These are phyloP conservation scores for Tolypocladium tropicale DNA, from an alignment of 2,329 filamentous ascomycete species.

Conservation along the genomic window DNA sequence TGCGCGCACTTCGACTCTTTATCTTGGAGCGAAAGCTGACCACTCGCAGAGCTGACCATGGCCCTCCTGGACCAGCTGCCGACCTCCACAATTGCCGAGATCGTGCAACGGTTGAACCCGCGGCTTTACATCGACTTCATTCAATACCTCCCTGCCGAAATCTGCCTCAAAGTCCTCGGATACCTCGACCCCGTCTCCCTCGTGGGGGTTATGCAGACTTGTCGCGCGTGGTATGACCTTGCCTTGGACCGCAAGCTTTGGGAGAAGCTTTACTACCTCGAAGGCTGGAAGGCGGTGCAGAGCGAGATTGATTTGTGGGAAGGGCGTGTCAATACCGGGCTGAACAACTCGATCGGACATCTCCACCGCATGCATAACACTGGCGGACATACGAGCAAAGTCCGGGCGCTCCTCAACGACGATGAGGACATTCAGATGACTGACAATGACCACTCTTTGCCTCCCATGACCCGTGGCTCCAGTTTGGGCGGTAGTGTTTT, in stretches of 20 bases:
- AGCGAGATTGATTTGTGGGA: conserved; percentile 60
- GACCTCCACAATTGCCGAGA: conserved; percentile 67
- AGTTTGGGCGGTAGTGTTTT: conserved; percentile 19
- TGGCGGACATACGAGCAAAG: conserved; percentile 43
- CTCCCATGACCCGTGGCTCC: conserved; percentile 12
- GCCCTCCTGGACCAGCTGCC: conserved; percentile 67
- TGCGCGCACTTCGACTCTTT: neutral
- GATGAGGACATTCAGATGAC: conserved; percentile 41
- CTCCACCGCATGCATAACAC: conserved; percentile 33
- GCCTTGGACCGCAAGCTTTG: conserved; percentile 79
- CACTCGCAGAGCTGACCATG: conserved; percentile 62
- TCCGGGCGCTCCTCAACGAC: conserved; percentile 39
- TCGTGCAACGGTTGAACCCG: conserved; percentile 71
- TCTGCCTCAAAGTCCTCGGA: conserved; percentile 80
- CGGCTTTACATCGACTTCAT: conserved; percentile 91
- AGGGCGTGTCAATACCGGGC: conserved; percentile 39
- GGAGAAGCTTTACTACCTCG: conserved; percentile 70
- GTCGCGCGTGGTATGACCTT: conserved; percentile 70
- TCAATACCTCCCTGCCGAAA: conserved; percentile 73
- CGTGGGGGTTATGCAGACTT: conserved; percentile 68
- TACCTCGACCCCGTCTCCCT: conserved; percentile 77
- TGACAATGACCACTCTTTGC: conserved; percentile 20
- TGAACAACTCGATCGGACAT: conserved; percentile 26
- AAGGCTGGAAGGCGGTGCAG: conserved; percentile 73
- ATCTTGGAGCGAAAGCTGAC: neutral